Conservation (phyloP, 1,284 basidiomycete genomes). For the Ustilago vetiveriae region DNA sequence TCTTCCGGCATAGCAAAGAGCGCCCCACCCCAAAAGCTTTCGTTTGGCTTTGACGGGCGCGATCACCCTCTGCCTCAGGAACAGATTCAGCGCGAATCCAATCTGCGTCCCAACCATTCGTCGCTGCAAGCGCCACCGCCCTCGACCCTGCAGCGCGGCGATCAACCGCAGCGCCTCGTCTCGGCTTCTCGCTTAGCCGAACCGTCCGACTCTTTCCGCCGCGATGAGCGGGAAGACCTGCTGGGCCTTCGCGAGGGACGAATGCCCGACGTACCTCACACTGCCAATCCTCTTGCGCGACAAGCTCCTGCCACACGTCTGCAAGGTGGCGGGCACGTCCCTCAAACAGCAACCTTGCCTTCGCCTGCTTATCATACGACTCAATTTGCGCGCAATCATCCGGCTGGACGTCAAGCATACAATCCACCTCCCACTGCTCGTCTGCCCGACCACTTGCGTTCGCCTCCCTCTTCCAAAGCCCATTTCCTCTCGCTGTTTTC, state of each 20-base stretch:
- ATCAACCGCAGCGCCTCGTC: slow-evolving; percentile 33
- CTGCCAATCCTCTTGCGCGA: slow-evolving; percentile 37
- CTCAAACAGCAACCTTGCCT: slow-evolving; percentile 58
- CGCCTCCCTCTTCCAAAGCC: slow-evolving; percentile 54
- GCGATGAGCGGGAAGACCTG: slow-evolving; percentile 34
- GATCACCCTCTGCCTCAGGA: slow-evolving; percentile 31
- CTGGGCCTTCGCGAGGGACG: slow-evolving; percentile 32
- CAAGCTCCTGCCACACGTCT: slow-evolving; percentile 27
- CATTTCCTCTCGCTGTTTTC: slow-evolving; percentile 65
- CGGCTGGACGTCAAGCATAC: slow-evolving; percentile 23
- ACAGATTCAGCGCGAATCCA: slow-evolving; percentile 15
- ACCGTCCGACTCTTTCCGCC: slow-evolving; percentile 16
- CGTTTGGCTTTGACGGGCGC: slow-evolving; percentile 46
- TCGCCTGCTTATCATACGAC: slow-evolving; percentile 64
- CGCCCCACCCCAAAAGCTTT: slow-evolving; percentile 62
- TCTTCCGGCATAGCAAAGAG: slow-evolving; percentile 46
- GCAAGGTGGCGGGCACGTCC: slow-evolving; percentile 47
- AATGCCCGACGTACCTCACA: slow-evolving; percentile 42
- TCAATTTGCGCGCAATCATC: slow-evolving; percentile 40
- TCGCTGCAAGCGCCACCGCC: slow-evolving; percentile 11
- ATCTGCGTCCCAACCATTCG: slow-evolving; percentile 17
- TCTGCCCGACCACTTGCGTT: slow-evolving; percentile 52
- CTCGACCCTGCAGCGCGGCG: slow-evolving; percentile 12
- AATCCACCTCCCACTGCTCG: slow-evolving; percentile 32
- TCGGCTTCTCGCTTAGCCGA: slow-evolving; percentile 20